Evolutionary conservation across 2,329 filamentous ascomycete species (phyloP), one percentile per base, ranked within the genome.

Genomic region (Colletotrichum lindemuthianum): DNA sequence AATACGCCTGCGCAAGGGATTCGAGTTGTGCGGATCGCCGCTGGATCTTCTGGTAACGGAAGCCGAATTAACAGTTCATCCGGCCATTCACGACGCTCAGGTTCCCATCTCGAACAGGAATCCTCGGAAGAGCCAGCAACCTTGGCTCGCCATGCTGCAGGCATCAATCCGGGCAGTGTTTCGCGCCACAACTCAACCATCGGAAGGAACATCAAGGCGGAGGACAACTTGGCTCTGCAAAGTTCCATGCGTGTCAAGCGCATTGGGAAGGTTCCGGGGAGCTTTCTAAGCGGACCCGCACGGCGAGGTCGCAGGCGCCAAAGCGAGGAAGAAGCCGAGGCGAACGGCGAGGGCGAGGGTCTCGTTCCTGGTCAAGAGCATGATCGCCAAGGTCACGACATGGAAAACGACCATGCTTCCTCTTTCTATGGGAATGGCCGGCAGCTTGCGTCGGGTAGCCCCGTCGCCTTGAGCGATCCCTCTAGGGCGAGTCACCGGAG

Each of bases 241-340:
- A 89, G 90, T 70, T 93, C 92, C 0, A 87, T 93, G 82, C 86
- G 92, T 6, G 82, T 94, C 63, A 95, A 94, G 77, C 84, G 92
- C 66, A 86, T 92, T 12, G 90, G 90, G 13, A 92, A 92, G 75
- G 82, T 90, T 8, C 87, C 90, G 2, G 92, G 92, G 1, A 90
- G 88, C 65, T 94, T 95, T 69, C 80, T 96, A 24, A 93, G 91
- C 69, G 92, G 91, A 1, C 92, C 92, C 34, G 91, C 92, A 16
- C 86, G 92, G 59, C 84, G 93, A 69, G 92, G 92, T 33, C 85
- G 91, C 66, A 84, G 89, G 68, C 81, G 88, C 63, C 85, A 85
- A 70, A 91, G 89, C 70, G 89, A 91, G 67, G 90, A 92, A 67
- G 88, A 90, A 43, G 85, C 74, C 6, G 84, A 84, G 59, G 70